phyloP scores from a whole-genome alignment of 2,329 filamentous ascomycete species.

The Hymenoscyphus linearis region DNA sequence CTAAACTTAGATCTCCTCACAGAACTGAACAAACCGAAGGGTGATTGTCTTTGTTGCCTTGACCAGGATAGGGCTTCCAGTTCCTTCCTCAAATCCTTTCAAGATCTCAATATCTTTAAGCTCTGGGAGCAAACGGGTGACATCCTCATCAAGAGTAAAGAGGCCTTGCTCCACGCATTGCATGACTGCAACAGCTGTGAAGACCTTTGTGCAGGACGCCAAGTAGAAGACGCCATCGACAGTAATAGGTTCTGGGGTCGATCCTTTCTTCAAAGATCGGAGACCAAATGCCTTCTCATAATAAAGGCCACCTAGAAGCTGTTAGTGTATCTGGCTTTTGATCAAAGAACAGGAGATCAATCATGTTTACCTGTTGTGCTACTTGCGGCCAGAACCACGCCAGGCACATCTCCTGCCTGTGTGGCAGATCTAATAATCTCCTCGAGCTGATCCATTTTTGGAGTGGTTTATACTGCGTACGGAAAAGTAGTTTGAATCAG shows the following conservation, averaged over 20 bases:
- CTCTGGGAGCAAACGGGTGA: slow-evolving; percentile 20
- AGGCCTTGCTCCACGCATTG: slow-evolving; percentile 49
- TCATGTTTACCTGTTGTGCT: not conserved
- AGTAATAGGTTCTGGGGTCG: slow-evolving; percentile 36
- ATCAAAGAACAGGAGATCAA: not conserved
- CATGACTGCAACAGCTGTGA: slow-evolving; percentile 47
- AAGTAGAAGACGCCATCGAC: slow-evolving; percentile 40
- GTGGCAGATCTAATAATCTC: not conserved
- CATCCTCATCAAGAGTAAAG: slow-evolving; percentile 42
- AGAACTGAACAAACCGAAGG: slow-evolving; percentile 14
- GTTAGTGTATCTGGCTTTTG: not conserved
- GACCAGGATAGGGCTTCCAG: slow-evolving; percentile 12
- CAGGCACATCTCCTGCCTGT: not conserved
- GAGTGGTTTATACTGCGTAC: no score
- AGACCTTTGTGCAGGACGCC: slow-evolving; percentile 52
- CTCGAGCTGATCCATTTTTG: not conserved
- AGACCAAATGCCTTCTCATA: slow-evolving; percentile 32
- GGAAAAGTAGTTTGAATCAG: no score
- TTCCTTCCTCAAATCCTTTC: slow-evolving; percentile 40
- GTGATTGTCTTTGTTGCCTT: slow-evolving; percentile 20
- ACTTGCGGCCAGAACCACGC: not conserved
- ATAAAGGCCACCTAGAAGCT: slow-evolving; percentile 28
- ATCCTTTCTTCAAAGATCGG: slow-evolving; percentile 41
- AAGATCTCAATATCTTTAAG: slow-evolving; percentile 21
- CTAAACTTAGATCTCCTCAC: not conserved